Evolutionary conservation across 2,329 filamentous ascomycete genomes (phyloP), one percentile per base, ranked within the genome.

Genomic region (Coniochaeta sp.): DNA sequence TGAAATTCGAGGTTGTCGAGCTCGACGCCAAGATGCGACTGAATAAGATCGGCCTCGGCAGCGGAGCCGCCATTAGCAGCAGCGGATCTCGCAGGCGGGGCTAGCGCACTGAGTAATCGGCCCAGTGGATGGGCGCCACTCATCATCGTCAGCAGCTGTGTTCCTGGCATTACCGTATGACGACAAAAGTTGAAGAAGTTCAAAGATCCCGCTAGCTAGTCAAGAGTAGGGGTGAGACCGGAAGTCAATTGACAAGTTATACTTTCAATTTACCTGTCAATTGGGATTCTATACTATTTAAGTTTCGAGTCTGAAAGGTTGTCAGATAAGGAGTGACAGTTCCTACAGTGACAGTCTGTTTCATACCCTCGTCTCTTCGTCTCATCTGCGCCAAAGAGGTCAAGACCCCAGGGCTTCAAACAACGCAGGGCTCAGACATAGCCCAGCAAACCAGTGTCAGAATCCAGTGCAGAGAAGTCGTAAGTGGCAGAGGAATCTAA

Each of bases 21-120:
- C 28, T 48, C 38, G 30, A 31, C 27, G 35, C 50, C 16, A 20
- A n/a, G n/a, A n/a, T n/a, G n/a, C n/a, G n/a, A n/a, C n/a, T n/a
- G n/a, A n/a, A 30, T 28, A 42, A 45, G 38, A 42, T 14, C 20
- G 6, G 3, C 20, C 38, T 7, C 5, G 9, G 4, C 18, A 42
- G 12, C 45, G n/a, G 45, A 18, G n/a, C n/a, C n/a, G n/a, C n/a
- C n/a, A n/a, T n/a, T n/a, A n/a, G n/a, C n/a, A n/a, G n/a, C n/a
- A n/a, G n/a, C n/a, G n/a, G n/a, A n/a, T 28, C 35, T 40, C 7
- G 35, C 35, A 20, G 26, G 31, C 24, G n/a, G n/a, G n/a, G 49
- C 40, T 51, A 61, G 53, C 33, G 60, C 50, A 56, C 64, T 69
- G 65, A 69, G 61, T 69, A 68, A 69, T 66, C 67, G 57, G 28